phyloP scores from a whole-genome alignment of 345 rosid species.

The Eucalyptus coolabah region DNA sequence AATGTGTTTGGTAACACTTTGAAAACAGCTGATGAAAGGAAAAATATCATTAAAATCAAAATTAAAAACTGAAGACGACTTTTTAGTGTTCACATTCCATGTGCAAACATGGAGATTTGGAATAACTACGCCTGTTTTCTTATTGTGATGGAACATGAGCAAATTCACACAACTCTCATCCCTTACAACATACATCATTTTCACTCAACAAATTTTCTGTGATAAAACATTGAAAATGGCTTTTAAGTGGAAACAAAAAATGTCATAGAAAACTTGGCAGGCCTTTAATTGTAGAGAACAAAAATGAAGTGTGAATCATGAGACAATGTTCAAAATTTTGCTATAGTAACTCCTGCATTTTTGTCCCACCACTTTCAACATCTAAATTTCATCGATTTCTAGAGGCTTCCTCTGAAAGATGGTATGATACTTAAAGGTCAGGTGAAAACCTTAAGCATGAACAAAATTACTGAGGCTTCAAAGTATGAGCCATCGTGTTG shows the following conservation, averaged over 20 bases:
- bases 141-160: too few species aligned
- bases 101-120: too few species aligned
- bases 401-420: not conserved
- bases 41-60: too few species aligned
- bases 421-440: not conserved
- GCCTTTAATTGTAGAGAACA: not conserved
- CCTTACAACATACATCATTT: not conserved
- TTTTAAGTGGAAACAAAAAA: too few species aligned
- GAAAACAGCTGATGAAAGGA: too few species aligned
- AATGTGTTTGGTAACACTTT: too few species aligned
- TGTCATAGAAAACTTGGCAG: not conserved
- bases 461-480: not conserved
- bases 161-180: too few species aligned
- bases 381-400: not conserved
- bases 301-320: not conserved
- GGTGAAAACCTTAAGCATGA: not conserved
- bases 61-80: too few species aligned
- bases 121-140: too few species aligned
- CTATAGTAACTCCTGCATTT: not conserved
- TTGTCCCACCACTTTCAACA: not conserved
- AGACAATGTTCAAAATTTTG: not conserved
- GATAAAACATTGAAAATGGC: not conserved
- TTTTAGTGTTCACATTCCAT: too few species aligned
- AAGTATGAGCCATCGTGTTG: not conserved
- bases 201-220: not conserved